Evolutionary conservation across 768 basidiomycete genomes (phyloP).

Genomic region (Pulveroboletus sp.): DNA sequence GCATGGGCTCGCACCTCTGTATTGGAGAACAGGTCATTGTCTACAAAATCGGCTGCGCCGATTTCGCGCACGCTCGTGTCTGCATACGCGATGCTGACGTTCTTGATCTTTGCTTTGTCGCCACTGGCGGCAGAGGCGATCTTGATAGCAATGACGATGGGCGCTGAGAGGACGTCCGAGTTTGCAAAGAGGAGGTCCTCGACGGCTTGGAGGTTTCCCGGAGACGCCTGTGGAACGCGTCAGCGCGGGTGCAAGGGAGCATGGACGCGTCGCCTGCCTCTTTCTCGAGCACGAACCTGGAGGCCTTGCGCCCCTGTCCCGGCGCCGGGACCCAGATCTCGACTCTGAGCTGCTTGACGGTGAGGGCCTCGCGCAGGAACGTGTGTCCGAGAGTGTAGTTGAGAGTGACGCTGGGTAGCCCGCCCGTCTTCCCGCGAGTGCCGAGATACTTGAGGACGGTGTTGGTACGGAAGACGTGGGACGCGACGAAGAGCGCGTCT

Average conservation of each 20-base stretch:
- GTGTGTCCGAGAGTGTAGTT: slow-evolving; percentile 72
- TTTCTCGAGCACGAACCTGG: slow-evolving; percentile 76
- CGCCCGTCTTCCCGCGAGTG: slow-evolving; percentile 48
- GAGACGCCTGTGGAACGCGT: slow-evolving; percentile 55
- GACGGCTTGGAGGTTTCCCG: slow-evolving; percentile 65
- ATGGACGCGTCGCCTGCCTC: slow-evolving; percentile 45
- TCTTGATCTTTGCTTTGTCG: slow-evolving; percentile 59
- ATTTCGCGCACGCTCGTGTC: slow-evolving; percentile 83
- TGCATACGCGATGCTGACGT: slow-evolving; percentile 85
- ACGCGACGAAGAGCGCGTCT: slow-evolving; percentile 86
- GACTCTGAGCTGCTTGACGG: slow-evolving; percentile 82
- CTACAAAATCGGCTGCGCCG: slow-evolving; percentile 87
- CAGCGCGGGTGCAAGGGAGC: not conserved
- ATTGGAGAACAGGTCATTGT: slow-evolving; percentile 95
- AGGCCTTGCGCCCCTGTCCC: slow-evolving; percentile 68
- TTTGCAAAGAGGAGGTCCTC: slow-evolving; percentile 85
- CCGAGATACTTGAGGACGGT: slow-evolving; percentile 93
- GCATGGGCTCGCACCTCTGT: slow-evolving; percentile 61
- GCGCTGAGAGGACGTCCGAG: slow-evolving; percentile 75
- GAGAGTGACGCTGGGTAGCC: slow-evolving; percentile 75
- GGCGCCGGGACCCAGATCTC: slow-evolving; percentile 85
- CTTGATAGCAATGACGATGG: slow-evolving; percentile 88
- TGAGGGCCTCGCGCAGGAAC: slow-evolving; percentile 86
- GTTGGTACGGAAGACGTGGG: slow-evolving; percentile 80
- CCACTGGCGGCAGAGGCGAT: slow-evolving; percentile 52